Base-by-base conservation (phyloP, 495 filamentous ascomycete species). In the Amphirosellinia nigrospora region DNA sequence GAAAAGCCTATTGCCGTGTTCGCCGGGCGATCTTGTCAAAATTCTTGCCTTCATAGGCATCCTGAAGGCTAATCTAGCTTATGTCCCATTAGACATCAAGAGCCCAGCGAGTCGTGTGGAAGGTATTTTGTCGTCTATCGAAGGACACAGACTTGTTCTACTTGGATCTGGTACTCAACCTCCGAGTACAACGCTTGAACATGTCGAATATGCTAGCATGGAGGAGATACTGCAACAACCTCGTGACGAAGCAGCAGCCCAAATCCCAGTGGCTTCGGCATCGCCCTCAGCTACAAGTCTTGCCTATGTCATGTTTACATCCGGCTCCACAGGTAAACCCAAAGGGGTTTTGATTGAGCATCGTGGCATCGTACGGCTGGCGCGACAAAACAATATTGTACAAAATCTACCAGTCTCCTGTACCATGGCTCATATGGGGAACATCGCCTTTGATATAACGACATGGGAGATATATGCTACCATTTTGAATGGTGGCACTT, bases 271-370 rank as follows among this genome's bases (percentile, higher is more conserved):
- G 16, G 15, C 1, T 16, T 19, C 7, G 4, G 9, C 59, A 15
- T 3, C 23, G 5, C 38, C 59, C n/a, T 62, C 59, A 23, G 23
- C 38, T 19, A n/a, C 21, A 5, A 46, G 39, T n/a, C 39, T 62
- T 30, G 59, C 59, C 21, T 62, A 62, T 32, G 59, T 62, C 11
- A 43, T 62, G 53, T 83, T 80, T 71, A 83, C 81, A 0, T 83
- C 82, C 3, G 82, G 81, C 50, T 79, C 72, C 64, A 84, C 82
- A 0, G 81, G 81, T 16, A 75, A 74, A 32, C 82, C 82, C 0
- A 83, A 83, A 58, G 81, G 81, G 10, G 79, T 78, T 0, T 64
- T 78, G 21, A 76, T 81, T 36, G 72, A 73, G 3, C 79, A 81
- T 70, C 68, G 63, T 50, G 75, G 76, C 68, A 77, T 26, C 64